phyloP scores from a whole-genome alignment of 139 green algal genomes.

The Tetradesmus obliquus region DNA sequence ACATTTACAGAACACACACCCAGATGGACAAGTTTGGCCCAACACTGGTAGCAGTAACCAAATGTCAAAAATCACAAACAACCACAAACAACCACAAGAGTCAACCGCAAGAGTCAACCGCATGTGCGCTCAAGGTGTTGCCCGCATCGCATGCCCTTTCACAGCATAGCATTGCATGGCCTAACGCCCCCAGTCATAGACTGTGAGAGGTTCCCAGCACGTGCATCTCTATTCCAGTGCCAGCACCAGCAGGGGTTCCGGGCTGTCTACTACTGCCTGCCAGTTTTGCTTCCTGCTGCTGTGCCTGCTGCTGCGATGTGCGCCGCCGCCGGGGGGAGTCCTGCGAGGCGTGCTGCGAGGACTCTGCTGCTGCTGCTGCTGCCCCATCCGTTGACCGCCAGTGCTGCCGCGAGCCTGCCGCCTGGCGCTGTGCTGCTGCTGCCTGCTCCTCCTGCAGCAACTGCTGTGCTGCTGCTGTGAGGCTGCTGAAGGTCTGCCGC shows the following conservation, averaged over 20 bases:
- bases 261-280: slow-evolving; percentile 9
- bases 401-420: neutral
- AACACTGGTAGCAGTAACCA: too few species aligned
- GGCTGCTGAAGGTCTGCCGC: slow-evolving; percentile 9
- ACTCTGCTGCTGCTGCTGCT: neutral
- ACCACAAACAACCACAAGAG: too few species aligned
- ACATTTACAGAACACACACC: too few species aligned
- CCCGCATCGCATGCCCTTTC: too few species aligned
- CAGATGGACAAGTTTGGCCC: too few species aligned
- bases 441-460: neutral
- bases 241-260: neutral
- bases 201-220: neutral
- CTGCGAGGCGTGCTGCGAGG: neutral
- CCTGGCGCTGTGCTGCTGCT: slow-evolving; percentile 14
- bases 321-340: neutral
- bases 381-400: neutral
- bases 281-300: neutral
- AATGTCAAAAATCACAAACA: too few species aligned
- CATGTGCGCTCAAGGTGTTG: too few species aligned
- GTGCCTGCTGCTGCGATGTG: neutral
- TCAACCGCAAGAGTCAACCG: too few species aligned
- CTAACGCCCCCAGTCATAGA: neutral
- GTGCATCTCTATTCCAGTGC: neutral
- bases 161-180: too few species aligned
- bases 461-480: slow-evolving; percentile 5